Evolutionary conservation across 805 yeast species (phyloP).

Genomic region (Hanseniaspora jakobsenii): DNA sequence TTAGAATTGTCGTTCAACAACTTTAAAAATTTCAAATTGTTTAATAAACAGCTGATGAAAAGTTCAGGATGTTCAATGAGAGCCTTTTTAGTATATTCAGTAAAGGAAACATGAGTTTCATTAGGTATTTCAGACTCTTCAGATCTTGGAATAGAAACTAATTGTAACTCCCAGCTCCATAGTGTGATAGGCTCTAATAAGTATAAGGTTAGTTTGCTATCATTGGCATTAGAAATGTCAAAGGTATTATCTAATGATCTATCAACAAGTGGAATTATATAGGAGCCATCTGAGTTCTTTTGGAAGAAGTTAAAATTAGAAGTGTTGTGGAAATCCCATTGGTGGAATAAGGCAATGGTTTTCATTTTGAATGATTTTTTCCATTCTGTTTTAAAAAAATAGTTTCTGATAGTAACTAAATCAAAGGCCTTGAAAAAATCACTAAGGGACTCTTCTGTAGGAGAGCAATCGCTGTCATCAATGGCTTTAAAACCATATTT

Average conservation of each 20-base stretch:
- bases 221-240: background rate
- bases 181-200: background rate
- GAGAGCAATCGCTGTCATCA: background rate
- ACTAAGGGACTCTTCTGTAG: conserved; percentile 3
- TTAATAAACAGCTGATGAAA: background rate
- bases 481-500: conserved; percentile 3
- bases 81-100: conserved; percentile 1
- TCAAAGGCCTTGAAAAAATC: background rate
- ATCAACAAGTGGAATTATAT: background rate
- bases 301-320: background rate
- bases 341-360: background rate
- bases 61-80: conserved; percentile 1
- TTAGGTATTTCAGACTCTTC: background rate
- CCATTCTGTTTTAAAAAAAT: conserved; percentile 6
- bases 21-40: conserved; percentile 1
- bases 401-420: background rate
- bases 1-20: background rate
- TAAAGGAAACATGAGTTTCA: background rate
- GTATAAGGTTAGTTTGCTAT: background rate
- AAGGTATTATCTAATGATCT: background rate
- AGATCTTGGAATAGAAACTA: background rate
- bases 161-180: conserved; percentile 6
- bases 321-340: conserved; percentile 1
- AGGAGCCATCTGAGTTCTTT: background rate
- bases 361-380: conserved; percentile 1